These are phyloP conservation scores for Trichosanthes truncata DNA, from an alignment of 306 rosid species.

Conservation along the genomic window DNA sequence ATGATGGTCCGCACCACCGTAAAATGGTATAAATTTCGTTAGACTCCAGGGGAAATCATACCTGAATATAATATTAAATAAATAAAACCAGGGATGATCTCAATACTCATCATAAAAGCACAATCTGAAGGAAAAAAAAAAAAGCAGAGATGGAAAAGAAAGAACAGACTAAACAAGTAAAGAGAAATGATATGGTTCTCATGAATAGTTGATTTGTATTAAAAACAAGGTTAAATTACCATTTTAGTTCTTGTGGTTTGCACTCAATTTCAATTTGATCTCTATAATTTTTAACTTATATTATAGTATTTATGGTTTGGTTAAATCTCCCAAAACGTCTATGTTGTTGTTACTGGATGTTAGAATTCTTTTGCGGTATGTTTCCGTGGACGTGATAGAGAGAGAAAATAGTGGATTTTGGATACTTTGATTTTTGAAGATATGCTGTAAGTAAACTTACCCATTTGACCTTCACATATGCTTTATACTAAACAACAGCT, in stretches of 20 bases:
- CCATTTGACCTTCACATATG: not conserved
- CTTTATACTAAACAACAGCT: not conserved
- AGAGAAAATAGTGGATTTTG: not conserved
- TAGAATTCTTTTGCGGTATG: not conserved
- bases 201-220: not conserved
- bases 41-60: constrained; percentile 85
- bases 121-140: not conserved
- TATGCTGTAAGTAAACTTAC: not conserved
- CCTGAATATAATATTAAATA: constrained; percentile 21
- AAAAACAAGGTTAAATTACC: not conserved
- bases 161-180: not conserved
- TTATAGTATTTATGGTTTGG: not conserved
- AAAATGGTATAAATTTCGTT: constrained; percentile 78
- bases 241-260: no score
- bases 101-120: constrained; percentile 2
- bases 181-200: not conserved
- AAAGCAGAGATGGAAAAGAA: not conserved
- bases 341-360: not conserved
- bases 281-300: not conserved
- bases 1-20: constrained; percentile 91
- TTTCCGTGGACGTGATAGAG: not conserved
- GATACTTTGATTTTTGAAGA: not conserved
- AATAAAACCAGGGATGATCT: not conserved
- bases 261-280: not conserved
- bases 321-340: not conserved